phyloP scores from a whole-genome alignment of 257 asterid genomes.

The Fraxinus excelsior region DNA sequence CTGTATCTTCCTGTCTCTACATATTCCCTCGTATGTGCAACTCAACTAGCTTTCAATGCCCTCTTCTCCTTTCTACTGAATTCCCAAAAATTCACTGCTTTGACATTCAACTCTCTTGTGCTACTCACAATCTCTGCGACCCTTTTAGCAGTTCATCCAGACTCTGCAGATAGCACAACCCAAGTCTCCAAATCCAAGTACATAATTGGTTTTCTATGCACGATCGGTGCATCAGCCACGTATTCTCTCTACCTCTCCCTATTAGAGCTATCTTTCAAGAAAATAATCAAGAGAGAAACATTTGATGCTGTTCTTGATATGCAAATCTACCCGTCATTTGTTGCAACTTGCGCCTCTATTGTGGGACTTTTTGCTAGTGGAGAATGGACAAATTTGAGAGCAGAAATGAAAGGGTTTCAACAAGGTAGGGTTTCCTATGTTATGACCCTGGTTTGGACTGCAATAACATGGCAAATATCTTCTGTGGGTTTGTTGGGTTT shows the following conservation, averaged over 20 bases:
- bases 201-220: conserved; percentile 37
- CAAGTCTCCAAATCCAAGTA: conserved; percentile 22
- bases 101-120: conserved; percentile 37
- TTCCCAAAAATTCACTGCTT: conserved; percentile 38
- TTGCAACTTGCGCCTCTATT: conserved; percentile 30
- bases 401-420: conserved; percentile 38
- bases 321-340: conserved; percentile 35
- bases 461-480: conserved; percentile 44
- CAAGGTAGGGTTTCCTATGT: conserved; percentile 33
- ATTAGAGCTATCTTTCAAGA: conserved; percentile 39
- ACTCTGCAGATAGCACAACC: background rate
- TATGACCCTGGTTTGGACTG: conserved; percentile 34
- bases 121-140: conserved; percentile 43
- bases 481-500: conserved; percentile 40
- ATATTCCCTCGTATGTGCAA: conserved; percentile 40
- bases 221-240: conserved; percentile 41
- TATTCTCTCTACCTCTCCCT: conserved; percentile 38
- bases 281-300: conserved; percentile 27
- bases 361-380: conserved; percentile 45
- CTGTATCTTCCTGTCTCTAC: conserved; percentile 45
- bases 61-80: conserved; percentile 48
- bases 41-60: conserved; percentile 52
- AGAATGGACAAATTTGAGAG: conserved; percentile 44
- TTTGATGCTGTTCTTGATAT: conserved; percentile 29
- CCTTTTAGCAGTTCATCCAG: conserved; percentile 31